Evolutionary conservation across 768 basidiomycete species (phyloP).

Genomic region (Suillus decipiens): DNA sequence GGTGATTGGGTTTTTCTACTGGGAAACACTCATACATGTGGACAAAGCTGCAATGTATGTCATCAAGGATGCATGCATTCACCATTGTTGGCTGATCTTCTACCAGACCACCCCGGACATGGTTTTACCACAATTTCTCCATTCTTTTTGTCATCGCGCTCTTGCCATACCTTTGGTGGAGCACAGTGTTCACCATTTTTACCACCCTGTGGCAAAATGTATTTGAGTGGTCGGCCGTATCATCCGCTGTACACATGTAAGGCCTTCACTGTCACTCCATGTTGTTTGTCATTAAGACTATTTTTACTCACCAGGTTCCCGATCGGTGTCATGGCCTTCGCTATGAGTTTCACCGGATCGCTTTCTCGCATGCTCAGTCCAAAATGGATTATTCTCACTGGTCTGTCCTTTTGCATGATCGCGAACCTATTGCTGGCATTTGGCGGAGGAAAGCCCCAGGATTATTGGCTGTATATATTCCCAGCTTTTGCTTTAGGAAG

Average conservation of each 20-base stretch:
- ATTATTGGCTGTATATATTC: constrained; percentile 51
- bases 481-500: constrained; percentile 53
- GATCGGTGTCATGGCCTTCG: constrained; percentile 40
- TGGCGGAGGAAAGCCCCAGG: constrained; percentile 38
- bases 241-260: constrained; percentile 42
- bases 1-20: constrained; percentile 56
- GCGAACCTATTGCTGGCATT: constrained; percentile 45
- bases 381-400: constrained; percentile 50
- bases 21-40: constrained; percentile 44
- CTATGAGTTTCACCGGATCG: constrained; percentile 40
- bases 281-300: constrained; percentile 10
- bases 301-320: constrained; percentile 35
- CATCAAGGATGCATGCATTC: background rate
- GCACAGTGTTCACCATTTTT: constrained; percentile 33
- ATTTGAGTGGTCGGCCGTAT: constrained; percentile 44
- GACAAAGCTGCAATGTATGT: constrained; percentile 46
- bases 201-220: constrained; percentile 43
- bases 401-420: constrained; percentile 38
- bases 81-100: constrained; percentile 1
- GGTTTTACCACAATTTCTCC: constrained; percentile 44
- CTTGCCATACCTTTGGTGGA: constrained; percentile 46
- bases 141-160: constrained; percentile 41
- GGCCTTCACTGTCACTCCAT: constrained; percentile 9
- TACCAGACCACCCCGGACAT: constrained; percentile 42
- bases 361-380: constrained; percentile 38